These are phyloP conservation scores for Reutealis trisperma DNA, from an alignment of 345 rosid genomes.

Conservation along the genomic window DNA sequence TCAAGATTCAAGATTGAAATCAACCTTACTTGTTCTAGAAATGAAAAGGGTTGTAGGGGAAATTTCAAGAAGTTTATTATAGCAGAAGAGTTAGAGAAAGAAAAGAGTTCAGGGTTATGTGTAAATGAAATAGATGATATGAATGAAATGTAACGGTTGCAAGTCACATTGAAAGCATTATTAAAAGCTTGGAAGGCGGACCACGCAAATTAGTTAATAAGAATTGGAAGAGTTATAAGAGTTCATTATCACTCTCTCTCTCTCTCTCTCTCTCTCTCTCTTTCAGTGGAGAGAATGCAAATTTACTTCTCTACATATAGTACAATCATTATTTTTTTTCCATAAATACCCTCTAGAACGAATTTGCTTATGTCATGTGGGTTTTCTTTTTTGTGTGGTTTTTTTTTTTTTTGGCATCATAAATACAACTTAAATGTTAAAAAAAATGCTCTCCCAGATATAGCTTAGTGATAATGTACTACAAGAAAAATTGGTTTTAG, in stretches of 20 bases:
- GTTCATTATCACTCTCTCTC: neutral
- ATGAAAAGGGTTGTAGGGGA: no score
- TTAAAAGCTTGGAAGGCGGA: slow-evolving; percentile 24
- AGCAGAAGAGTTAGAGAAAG: neutral
- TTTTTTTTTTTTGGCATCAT: no score
- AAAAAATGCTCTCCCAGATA: no score
- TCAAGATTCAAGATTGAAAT: neutral
- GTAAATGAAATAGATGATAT: slow-evolving; percentile 5
- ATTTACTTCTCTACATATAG: neutral
- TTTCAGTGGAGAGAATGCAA: neutral
- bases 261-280: neutral
- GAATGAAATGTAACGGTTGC: slow-evolving; percentile 19
- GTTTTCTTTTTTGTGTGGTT: no score
- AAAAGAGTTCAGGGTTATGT: slow-evolving; percentile 1
- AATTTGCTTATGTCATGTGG: no score
- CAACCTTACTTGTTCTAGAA: neutral
- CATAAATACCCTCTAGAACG: no score
- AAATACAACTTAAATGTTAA: no score
- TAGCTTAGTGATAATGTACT: no score
- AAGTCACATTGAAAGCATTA: slow-evolving; percentile 2
- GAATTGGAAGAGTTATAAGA: no score
- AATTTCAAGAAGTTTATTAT: neutral
- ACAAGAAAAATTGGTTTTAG: no score
- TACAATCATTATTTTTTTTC: neutral
- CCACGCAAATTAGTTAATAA: slow-evolving; percentile 23